Base-by-base conservation (phyloP, 139 green algal genomes). In the Diplosphaera chodatii region DNA sequence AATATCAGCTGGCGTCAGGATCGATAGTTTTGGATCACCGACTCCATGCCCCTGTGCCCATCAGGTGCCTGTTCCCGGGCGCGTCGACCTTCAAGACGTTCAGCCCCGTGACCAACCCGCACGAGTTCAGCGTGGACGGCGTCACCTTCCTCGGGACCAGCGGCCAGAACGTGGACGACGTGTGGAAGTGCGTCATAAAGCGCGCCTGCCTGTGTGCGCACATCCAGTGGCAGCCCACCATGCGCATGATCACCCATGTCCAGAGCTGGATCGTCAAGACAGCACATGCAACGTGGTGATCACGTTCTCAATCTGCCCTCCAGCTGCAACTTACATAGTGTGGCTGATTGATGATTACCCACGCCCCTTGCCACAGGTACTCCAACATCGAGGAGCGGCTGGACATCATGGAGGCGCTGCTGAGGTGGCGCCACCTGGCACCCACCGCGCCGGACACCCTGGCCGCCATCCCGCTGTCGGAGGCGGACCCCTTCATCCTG, bases 361-460 rank as follows among this genome's bases (percentile, higher is more conserved):
- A 48, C 13, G 37, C 37, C 37, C 37, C 37, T 8, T 40, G 28
- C 8, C 37, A 10, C 66, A 75, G 78, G 40, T 91, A 91, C 75
- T 81, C 68, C 0, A 72, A 76, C 18, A 34, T 76, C 27, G 82
- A 84, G 22, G 78, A 87, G 34, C 68, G 75, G 20, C 21, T 94
- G n/a, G 77, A 79, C 18, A 68, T 96, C 32, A 73, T 98, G 78
- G 83, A 87, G 40, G 33, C 21, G 4, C 85, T 85, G 32, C 84
- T 99, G 64, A 37, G 71, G 18, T 98, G 89, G 87, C 81, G 91
- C 27, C 95, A 99, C 83, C 33, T 97, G 30, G 87, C 84, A 0
- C 95, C 94, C 59, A 99, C 91, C 32, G 91, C 91, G 2, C 95
- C 95, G n/a, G 95, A 99, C 84, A 98, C 95, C 13, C 89, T 99